Evolutionary conservation across 352 stramenopile species (phyloP), one percentile per base, ranked within the genome.

Genomic region (Globisporangium cederbergense): DNA sequence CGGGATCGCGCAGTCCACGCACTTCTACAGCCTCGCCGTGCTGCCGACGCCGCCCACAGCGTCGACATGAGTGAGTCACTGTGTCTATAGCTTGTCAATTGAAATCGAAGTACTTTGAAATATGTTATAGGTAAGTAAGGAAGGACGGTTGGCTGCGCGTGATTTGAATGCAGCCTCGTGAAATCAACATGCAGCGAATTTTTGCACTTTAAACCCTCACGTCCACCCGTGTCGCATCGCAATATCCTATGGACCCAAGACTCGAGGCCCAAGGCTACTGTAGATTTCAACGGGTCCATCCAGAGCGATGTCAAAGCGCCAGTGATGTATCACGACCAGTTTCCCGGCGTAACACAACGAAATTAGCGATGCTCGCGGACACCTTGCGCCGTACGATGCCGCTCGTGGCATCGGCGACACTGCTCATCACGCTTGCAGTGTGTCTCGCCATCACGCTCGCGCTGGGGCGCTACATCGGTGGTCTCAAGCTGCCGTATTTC

Each of bases 401-500:
- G 30, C 58, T 84, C 14, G 67, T 87, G 11, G 78, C 78, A 10
- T 73, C 78, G 1, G 52, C 50, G 4, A 58, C 61, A 1, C 72
- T 83, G n/a, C 53, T 87, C 46, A 40, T 55, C 25, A 89, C 80
- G 55, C 65, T 89, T 32, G 49, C 75, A 28, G 68, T 67, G 0
- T 89, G 79, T 53, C 64, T 89, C 14, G 57, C 52, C 16, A 66
- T 89, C 60, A 70, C 74, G 46, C 77, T 77, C 49, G 45, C 38
- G 36, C 66, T 71, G 11, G 47, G 77, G 45, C 72, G 70, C 32
- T 89, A 89, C 54, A 61, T 79, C 7, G 80, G 80, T 32, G 76
- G 76, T 0, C 63, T 89, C 13, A 49, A 54, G 3, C 82, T 77
- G 73, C 79, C 77, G 16, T 89, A 83, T 67, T 85, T 89, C 67